Percentiles rank a stretch among this genome's conserved stretches.
These are phyloP conservation scores for Mycena pura DNA, from an alignment of 768 basidiomycete genomes.

Conservation along the genomic window DNA sequence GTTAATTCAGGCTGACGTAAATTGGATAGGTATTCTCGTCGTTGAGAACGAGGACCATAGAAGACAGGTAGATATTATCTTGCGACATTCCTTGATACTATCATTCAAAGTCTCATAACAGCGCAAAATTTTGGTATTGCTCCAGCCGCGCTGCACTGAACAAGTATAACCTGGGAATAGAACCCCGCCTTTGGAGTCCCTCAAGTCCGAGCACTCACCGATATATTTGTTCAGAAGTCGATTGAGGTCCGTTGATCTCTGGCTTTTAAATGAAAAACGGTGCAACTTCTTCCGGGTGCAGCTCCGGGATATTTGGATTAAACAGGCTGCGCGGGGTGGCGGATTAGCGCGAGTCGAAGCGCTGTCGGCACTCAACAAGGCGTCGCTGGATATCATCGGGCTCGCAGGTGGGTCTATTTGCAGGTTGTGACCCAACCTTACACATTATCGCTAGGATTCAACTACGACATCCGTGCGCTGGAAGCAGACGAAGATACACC, in stretches of 20 bases:
- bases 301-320: constrained; percentile 44
- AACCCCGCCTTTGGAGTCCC: constrained; percentile 56
- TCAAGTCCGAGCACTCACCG: constrained; percentile 50
- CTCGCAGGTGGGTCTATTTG: constrained; percentile 54
- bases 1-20: no score
- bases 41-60: constrained; percentile 34
- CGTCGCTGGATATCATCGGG: constrained; percentile 68
- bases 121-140: constrained; percentile 34
- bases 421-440: constrained; percentile 46
- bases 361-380: constrained; percentile 55
- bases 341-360: constrained; percentile 47
- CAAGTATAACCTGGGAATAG: constrained; percentile 14
- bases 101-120: background rate
- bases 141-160: background rate
- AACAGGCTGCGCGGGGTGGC: constrained; percentile 28
- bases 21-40: constrained; percentile 43
- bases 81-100: background rate
- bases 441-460: constrained; percentile 13
- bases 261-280: background rate
- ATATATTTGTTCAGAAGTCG: constrained; percentile 47
- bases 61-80: constrained; percentile 17
- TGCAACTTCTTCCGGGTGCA: background rate
- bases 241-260: constrained; percentile 32
- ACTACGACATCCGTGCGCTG: constrained; percentile 22
- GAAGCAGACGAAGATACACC: constrained; percentile 17